phyloP scores from a whole-genome alignment of 306 rosid genomes.

The Clitoria ternatea region DNA sequence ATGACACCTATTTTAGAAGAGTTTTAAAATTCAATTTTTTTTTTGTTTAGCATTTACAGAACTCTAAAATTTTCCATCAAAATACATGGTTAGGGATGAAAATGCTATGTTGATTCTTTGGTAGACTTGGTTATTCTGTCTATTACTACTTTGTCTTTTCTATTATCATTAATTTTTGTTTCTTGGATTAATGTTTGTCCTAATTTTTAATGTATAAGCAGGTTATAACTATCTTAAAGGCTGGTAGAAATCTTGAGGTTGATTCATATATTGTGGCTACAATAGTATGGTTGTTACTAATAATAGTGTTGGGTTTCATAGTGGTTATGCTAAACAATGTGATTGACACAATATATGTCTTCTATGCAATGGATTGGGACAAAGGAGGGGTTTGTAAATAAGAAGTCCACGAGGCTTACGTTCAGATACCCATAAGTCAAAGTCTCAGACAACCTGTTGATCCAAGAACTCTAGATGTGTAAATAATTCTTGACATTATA shows the following conservation, averaged over 20 bases:
- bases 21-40: too few species aligned
- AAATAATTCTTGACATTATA: conserved; percentile 18
- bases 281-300: conserved; percentile 81
- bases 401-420: conserved; percentile 88
- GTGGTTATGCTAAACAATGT: conserved; percentile 78
- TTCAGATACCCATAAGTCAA: conserved; percentile 78
- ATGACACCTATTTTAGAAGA: too few species aligned
- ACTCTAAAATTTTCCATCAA: too few species aligned
- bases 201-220: conserved; percentile 36
- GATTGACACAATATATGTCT: conserved; percentile 73
- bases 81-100: too few species aligned
- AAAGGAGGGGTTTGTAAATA: conserved; percentile 89
- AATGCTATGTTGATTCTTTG: not conserved
- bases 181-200: conserved; percentile 6
- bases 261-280: conserved; percentile 69
- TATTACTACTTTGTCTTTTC: not conserved
- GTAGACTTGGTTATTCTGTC: not conserved
- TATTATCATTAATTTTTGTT: not conserved
- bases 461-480: conserved; percentile 51
- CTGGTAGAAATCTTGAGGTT: conserved; percentile 49
- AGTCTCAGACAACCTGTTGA: conserved; percentile 62
- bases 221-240: conserved; percentile 67
- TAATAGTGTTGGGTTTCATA: conserved; percentile 57
- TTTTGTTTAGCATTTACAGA: too few species aligned
- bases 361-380: conserved; percentile 87